Percentiles rank a stretch among this genome's conserved stretches.
These are phyloP conservation scores for Taxillus chinensis DNA, from an alignment of 164 flowering plant genomes.

Conservation along the genomic window DNA sequence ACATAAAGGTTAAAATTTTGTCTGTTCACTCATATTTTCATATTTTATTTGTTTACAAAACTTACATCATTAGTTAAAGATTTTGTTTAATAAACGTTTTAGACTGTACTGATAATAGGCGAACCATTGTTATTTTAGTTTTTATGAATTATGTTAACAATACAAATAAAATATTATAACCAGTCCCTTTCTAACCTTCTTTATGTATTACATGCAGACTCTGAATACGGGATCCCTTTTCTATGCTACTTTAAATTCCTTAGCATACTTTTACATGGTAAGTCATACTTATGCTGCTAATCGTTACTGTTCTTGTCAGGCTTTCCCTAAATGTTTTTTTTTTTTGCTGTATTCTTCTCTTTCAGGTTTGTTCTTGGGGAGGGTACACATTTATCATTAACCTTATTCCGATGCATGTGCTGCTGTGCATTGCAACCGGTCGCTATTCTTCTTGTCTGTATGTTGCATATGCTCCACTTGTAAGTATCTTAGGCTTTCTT, in stretches of 20 bases:
- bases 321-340: background rate
- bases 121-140: background rate
- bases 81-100: background rate
- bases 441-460: slow-evolving; percentile 90
- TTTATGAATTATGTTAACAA: too few relatives aligned
- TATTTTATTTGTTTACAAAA: too few relatives aligned
- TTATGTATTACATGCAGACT: slow-evolving; percentile 51
- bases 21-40: background rate
- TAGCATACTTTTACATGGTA: slow-evolving; percentile 97
- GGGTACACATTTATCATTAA: slow-evolving; percentile 97
- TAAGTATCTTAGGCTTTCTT: slow-evolving; percentile 28
- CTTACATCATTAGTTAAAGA: too few relatives aligned
- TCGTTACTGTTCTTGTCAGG: slow-evolving; percentile 5
- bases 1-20: slow-evolving; percentile 58
- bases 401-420: slow-evolving; percentile 99
- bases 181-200: slow-evolving; percentile 3
- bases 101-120: background rate
- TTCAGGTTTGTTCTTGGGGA: slow-evolving; percentile 99
- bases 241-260: slow-evolving; percentile 87
- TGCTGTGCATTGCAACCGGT: slow-evolving; percentile 92
- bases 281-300: slow-evolving; percentile 7
- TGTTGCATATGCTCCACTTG: slow-evolving; percentile 97
- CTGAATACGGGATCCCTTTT: slow-evolving; percentile 96
- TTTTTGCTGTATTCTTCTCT: slow-evolving; percentile 3
- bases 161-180: too few relatives aligned